Conservation (phyloP, 1,139 yeast species). For the Protomyces lactucae-debilis region DNA sequence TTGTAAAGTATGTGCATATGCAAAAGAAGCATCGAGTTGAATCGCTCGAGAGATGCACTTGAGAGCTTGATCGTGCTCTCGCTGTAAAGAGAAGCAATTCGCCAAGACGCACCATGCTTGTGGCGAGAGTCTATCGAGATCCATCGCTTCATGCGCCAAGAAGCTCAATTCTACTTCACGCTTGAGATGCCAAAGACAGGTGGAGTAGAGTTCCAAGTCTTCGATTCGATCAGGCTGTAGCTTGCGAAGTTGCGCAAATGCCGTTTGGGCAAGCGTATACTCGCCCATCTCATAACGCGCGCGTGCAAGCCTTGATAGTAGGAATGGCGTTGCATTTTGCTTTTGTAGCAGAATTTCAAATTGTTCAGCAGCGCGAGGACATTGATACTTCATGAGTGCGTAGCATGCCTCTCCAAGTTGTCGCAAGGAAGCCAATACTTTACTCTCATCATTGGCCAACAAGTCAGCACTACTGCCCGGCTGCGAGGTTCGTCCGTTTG, state of each 20-base stretch:
- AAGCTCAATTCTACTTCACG: slow-evolving; percentile 74
- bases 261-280: slow-evolving; percentile 67
- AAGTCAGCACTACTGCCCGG: background rate
- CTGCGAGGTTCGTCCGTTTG: background rate
- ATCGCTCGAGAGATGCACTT: slow-evolving; percentile 80
- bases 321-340: slow-evolving; percentile 80
- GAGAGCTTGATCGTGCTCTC: slow-evolving; percentile 88
- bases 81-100: slow-evolving; percentile 72
- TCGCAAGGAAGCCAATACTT: slow-evolving; percentile 52
- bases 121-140: slow-evolving; percentile 59
- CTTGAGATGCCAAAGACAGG: slow-evolving; percentile 87
- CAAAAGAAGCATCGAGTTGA: slow-evolving; percentile 62
- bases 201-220: slow-evolving; percentile 89
- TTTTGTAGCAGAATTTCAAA: slow-evolving; percentile 58
- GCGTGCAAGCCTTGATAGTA: slow-evolving; percentile 70
- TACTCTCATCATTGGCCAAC: slow-evolving; percentile 42
- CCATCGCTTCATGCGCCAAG: slow-evolving; percentile 75
- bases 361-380: slow-evolving; percentile 70
- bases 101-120: slow-evolving; percentile 94
- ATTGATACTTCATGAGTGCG: slow-evolving; percentile 64
- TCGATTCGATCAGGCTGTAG: slow-evolving; percentile 74
- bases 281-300: slow-evolving; percentile 83
- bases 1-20: slow-evolving; percentile 86
- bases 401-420: slow-evolving; percentile 62
- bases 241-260: slow-evolving; percentile 58